A percentile compares a stretch with the other conserved stretches of the same genome.
phyloP scores from a whole-genome alignment of 305 asterid genomes.

The Fraxinus paxiana region DNA sequence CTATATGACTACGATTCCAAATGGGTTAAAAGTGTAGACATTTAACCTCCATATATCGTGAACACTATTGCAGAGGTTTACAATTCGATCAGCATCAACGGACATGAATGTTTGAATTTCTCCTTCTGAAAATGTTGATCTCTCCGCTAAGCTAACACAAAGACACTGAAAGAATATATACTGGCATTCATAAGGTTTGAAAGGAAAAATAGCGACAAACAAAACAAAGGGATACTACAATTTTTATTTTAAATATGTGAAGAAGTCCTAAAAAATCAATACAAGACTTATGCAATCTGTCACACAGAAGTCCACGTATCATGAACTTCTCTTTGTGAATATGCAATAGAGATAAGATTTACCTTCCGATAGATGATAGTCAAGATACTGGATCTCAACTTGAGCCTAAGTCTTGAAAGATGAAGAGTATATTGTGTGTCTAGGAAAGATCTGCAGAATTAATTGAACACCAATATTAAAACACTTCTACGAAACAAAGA shows the following conservation, averaged over 20 bases:
- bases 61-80: slow-evolving; percentile 84
- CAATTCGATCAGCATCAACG: slow-evolving; percentile 84
- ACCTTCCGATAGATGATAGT: slow-evolving; percentile 84
- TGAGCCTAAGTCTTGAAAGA: slow-evolving; percentile 78
- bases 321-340: background rate
- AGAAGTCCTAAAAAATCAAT: background rate
- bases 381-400: slow-evolving; percentile 85
- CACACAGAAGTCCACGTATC: slow-evolving; percentile 2
- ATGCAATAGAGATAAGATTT: slow-evolving; percentile 17
- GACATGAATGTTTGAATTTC: slow-evolving; percentile 99
- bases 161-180: slow-evolving; percentile 61
- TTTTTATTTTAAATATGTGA: slow-evolving; percentile 5
- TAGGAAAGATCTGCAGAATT: slow-evolving; percentile 78
- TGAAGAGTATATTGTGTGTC: slow-evolving; percentile 86
- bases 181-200: background rate
- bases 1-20: background rate
- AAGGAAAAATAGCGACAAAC: background rate
- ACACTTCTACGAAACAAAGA: background rate
- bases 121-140: slow-evolving; percentile 95
- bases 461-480: slow-evolving; percentile 18
- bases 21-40: slow-evolving; percentile 22
- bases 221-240: background rate
- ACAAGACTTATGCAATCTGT: background rate
- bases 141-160: slow-evolving; percentile 71
- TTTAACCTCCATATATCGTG: slow-evolving; percentile 94